Evolutionary conservation across 2,329 filamentous ascomycete genomes (phyloP).

Genomic region (Monilinia vaccinii-corymbosi): DNA sequence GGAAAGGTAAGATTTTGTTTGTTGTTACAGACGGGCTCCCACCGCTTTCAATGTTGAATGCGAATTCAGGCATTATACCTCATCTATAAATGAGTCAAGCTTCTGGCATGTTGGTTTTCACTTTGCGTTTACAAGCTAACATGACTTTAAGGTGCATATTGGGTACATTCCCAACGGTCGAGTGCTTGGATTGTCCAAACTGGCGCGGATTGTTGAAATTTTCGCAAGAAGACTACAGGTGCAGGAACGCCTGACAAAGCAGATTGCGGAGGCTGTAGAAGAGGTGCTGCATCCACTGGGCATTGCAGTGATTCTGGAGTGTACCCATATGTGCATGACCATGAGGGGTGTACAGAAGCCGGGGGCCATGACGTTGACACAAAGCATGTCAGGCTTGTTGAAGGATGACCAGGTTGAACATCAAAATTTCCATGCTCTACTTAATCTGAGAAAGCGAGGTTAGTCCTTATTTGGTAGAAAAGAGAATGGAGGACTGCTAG

Average conservation of each 20-base stretch:
- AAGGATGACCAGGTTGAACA: constrained; percentile 55
- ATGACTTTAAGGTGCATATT: constrained; percentile 70
- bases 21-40: too few relatives aligned
- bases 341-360: constrained; percentile 68
- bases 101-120: background rate
- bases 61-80: too few relatives aligned
- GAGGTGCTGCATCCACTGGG: constrained; percentile 85
- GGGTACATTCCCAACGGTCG: constrained; percentile 86
- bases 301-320: constrained; percentile 92
- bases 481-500: too few relatives aligned
- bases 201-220: constrained; percentile 90
- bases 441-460: constrained; percentile 5
- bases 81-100: too few relatives aligned
- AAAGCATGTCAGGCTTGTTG: constrained; percentile 64
- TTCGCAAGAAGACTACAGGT: constrained; percentile 85
- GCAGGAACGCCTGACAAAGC: constrained; percentile 86
- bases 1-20: constrained; percentile 57
- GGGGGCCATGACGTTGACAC: constrained; percentile 53
- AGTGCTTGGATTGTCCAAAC: constrained; percentile 87
- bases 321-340: constrained; percentile 79
- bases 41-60: too few relatives aligned
- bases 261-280: constrained; percentile 81
- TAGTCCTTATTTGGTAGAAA: background rate
- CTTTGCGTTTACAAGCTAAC: constrained; percentile 3
- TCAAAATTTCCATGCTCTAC: constrained; percentile 54